Evolutionary conservation across 2,329 filamentous ascomycete species (phyloP), one percentile per base, ranked within the genome.

Genomic region (Xylogone sp.): DNA sequence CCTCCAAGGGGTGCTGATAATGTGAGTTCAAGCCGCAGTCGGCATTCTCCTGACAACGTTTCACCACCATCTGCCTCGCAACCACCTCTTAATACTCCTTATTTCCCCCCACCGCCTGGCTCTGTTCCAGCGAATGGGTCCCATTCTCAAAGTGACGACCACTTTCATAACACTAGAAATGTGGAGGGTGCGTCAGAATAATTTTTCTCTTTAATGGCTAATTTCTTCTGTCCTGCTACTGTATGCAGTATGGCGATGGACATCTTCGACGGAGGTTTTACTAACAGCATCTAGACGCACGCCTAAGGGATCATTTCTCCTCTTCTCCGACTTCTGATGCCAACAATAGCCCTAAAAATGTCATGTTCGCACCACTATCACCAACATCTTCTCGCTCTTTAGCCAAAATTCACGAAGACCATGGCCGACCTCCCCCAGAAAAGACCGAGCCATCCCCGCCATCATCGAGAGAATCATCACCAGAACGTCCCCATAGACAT

Each of bases 321-420:
- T n/a, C n/a, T n/a, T n/a, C n/a, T n/a, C n/a, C n/a, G n/a, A n/a
- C n/a, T n/a, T 31, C 24, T 43, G 43, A 21, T 34, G 27, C 27
- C 27, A 45, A 50, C 48, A n/a, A n/a, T n/a, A n/a, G n/a, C 22
- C 10, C 20, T 9, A 45, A 27, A 2, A 13, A 42, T 31, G 65
- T 67, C 42, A 59, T 56, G 19, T 67, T 66, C 46, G 62, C 60
- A 13, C 64, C 64, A 13, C 56, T 66, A 7, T 66, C 64, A 2
- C 63, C 62, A 16, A 59, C 56, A 12, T 65, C 61, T 21, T 60
- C 59, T 7, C 57, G 56, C 9, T 51, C 54, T 5, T 50, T 63
- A 19, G 54, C 50, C 24, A 53, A 52, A 29, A 56, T 57, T 16
- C 58, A 55, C 20, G 43, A 27, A 27, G 19, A 47, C 10, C 21